Evolutionary conservation across 2,329 filamentous ascomycete genomes (phyloP).

Genomic region (Xenoacremonium recifei): DNA sequence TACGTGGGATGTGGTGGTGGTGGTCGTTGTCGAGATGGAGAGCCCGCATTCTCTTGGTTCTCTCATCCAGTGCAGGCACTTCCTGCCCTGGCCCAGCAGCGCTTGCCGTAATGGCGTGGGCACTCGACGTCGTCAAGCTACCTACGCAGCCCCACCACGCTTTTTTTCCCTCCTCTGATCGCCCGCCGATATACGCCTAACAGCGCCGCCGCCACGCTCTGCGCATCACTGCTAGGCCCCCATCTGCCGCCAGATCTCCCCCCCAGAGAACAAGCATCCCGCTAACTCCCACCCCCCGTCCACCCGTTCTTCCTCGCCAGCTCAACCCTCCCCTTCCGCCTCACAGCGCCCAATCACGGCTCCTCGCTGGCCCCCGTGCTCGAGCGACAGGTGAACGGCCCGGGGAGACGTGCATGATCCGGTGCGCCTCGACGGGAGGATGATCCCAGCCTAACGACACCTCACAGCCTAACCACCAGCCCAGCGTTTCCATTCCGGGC

Average conservation of each 20-base stretch:
- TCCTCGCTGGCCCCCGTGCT: conserved; percentile 30
- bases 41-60: too few species aligned
- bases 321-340: conserved; percentile 10
- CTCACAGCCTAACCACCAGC: too few species aligned
- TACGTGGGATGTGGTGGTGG: too few species aligned
- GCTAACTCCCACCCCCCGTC: conserved; percentile 21
- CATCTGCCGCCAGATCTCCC: conserved; percentile 1
- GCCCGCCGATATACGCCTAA: neutral
- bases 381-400: conserved; percentile 25
- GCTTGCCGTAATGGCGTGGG: too few species aligned
- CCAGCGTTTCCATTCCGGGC: too few species aligned
- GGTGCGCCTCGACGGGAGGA: too few species aligned
- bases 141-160: neutral
- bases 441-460: too few species aligned
- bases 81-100: too few species aligned
- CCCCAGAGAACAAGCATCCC: conserved; percentile 10
- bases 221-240: neutral
- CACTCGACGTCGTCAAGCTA: too few species aligned
- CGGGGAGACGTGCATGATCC: neutral
- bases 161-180: neutral
- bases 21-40: too few species aligned
- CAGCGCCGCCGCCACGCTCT: too few species aligned
- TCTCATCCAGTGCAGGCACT: too few species aligned
- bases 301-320: conserved; percentile 1
- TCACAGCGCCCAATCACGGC: conserved; percentile 27